A percentile compares a stretch with the other conserved stretches of the same genome.
Evolutionary conservation across 192 early-diverging fungal genomes (phyloP).

Genomic region (Linnemannia exigua): DNA sequence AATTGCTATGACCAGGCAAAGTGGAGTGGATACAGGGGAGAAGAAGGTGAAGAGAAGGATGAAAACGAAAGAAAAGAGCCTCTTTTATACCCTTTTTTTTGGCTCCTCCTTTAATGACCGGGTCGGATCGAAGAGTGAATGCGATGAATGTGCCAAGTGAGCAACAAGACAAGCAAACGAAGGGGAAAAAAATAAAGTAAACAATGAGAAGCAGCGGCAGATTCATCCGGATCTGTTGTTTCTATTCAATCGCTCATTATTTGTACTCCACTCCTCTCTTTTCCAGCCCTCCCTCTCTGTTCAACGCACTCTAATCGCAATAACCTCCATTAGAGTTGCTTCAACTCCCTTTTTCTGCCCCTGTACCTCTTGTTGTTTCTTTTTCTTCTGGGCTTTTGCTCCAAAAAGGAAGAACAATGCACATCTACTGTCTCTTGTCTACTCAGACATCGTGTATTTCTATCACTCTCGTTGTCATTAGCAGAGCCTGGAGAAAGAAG

Average conservation of each 20-base stretch:
- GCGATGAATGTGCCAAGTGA: neutral
- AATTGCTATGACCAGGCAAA: neutral
- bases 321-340: slow-evolving; percentile 1
- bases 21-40: neutral
- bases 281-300: neutral
- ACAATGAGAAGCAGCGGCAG: neutral
- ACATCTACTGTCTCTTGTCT: no score
- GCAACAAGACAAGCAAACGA: neutral
- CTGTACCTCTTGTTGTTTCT: neutral
- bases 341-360: neutral
- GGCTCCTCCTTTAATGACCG: no score
- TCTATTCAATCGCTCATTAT: neutral
- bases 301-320: neutral
- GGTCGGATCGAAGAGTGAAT: neutral
- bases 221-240: neutral
- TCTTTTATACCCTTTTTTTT: neutral
- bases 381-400: neutral
- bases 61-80: neutral
- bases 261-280: neutral
- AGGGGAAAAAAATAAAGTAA: neutral
- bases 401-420: neutral
- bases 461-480: neutral
- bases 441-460: neutral
- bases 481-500: neutral
- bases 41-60: neutral